These are phyloP conservation scores for Fonsecaea nubica DNA, from an alignment of 2,329 filamentous ascomycete species.

Conservation along the genomic window DNA sequence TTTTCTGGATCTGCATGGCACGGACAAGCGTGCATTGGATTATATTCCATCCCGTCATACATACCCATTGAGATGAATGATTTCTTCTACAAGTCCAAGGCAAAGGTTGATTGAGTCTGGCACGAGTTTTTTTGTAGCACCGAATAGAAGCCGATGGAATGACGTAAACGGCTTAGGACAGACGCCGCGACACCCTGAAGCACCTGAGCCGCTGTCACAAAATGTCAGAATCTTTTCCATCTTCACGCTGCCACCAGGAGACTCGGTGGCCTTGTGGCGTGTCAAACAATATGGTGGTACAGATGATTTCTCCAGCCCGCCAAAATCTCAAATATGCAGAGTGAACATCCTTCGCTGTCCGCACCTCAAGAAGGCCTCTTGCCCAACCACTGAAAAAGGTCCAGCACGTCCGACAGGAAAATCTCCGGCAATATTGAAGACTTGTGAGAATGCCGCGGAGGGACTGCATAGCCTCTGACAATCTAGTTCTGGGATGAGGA, in stretches of 20 bases:
- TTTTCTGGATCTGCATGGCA: too few relatives aligned
- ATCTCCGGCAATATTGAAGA: not conserved
- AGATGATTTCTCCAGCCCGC: not conserved
- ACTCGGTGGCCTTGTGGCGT: not conserved
- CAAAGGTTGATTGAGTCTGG: too few relatives aligned
- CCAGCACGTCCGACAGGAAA: not conserved
- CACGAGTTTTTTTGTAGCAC: not conserved
- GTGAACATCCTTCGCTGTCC: not conserved
- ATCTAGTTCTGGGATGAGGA: not conserved
- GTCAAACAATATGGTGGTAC: not conserved
- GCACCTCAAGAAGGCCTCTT: not conserved
- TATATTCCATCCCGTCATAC: too few relatives aligned
- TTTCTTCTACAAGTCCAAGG: too few relatives aligned
- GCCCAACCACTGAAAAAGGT: too few relatives aligned
- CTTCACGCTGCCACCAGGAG: not conserved
- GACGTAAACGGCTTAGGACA: not conserved
- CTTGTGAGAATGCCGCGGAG: not conserved
- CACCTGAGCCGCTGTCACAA: not conserved
- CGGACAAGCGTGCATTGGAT: too few relatives aligned
- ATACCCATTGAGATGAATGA: too few relatives aligned
- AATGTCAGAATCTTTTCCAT: not conserved
- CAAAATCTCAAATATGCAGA: not conserved
- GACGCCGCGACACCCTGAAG: too few relatives aligned
- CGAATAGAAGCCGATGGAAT: slow-evolving; percentile 3
- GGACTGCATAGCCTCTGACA: not conserved